Base-by-base conservation (phyloP, 23 red algal genomes). In the Rhodosorus marinus region DNA sequence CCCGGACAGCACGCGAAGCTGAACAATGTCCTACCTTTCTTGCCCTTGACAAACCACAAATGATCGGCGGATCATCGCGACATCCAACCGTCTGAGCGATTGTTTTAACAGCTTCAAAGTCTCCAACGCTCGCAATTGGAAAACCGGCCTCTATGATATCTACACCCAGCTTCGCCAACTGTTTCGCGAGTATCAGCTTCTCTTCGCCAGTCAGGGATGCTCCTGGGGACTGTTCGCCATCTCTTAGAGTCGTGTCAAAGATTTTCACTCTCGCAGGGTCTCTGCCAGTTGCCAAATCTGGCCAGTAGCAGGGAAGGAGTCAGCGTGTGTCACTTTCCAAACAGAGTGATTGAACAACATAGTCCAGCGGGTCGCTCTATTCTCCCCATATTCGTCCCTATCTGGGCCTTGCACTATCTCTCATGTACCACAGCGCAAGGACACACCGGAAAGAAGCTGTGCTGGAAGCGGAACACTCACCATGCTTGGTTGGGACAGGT, bases 81-180 rank as follows among this genome's bases (percentile, higher is more conserved):
- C 76, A 86, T 19, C 90, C 90, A 1, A 81, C 71, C 6, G 32
- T 59, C 22, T 69, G 56, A 0, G 90, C 90, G 59, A 98, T 85
- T 5, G 58, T 59, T 8, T 57, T 31, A 3, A 98, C 90, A 21
- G 90, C 90, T 21, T 76, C 50, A 67, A 85, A 98, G 63, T 98
- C 90, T 19, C 90, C 90, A 0, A 70, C 70, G 0, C 69, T 77
- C 4, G 90, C 90, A 26, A 82, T 76, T 21, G 90, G 90, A 55
- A 98, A 98, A 17, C 90, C 90, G 24, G 90, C 90, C 66, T 98
- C 90, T 11, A 98, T 79, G 55, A 98, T 46, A 46, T 98, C 90
- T 0, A 98, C 78, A 6, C 90, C 90, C 8, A 98, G 59, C 32
- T 79, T 82, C 4, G 90, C 90, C 21, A 98, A 59, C 62, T 98